Evolutionary conservation across 768 basidiomycete genomes (phyloP).

Genomic region (Phaffia tasmanica): DNA sequence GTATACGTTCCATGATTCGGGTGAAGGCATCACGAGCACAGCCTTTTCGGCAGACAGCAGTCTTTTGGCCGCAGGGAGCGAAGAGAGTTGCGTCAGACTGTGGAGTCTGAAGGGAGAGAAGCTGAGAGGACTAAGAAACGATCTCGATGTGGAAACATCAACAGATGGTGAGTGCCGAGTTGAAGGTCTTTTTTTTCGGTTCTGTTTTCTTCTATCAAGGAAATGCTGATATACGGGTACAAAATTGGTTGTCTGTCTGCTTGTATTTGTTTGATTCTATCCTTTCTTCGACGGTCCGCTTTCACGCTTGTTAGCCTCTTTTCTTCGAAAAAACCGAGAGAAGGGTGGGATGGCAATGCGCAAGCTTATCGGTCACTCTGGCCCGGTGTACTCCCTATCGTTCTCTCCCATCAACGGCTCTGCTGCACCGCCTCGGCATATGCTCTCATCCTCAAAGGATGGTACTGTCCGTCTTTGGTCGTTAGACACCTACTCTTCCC

Average conservation of each 20-base stretch:
- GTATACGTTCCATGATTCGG: conserved; percentile 86
- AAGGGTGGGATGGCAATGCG: conserved; percentile 73
- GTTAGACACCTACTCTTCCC: conserved; percentile 81
- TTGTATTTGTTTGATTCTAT: neutral
- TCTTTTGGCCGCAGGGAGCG: conserved; percentile 85
- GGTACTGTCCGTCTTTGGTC: conserved; percentile 88
- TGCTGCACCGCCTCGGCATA: conserved; percentile 67
- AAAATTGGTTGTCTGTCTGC: neutral
- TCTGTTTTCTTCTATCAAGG: neutral
- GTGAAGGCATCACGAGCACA: conserved; percentile 79
- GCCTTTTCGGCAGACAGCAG: conserved; percentile 84
- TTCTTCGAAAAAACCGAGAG: conserved; percentile 58
- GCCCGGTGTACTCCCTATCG: conserved; percentile 84
- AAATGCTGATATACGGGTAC: neutral
- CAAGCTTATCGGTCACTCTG: conserved; percentile 95
- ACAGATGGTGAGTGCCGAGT: conserved; percentile 54
- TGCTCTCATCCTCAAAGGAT: conserved; percentile 87
- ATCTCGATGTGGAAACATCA: conserved; percentile 55
- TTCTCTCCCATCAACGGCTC: conserved; percentile 89
- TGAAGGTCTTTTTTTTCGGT: neutral
- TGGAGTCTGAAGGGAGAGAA: conserved; percentile 94
- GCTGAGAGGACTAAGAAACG: conserved; percentile 61
- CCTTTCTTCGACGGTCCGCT: no score
- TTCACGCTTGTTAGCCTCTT: conserved; percentile 42
- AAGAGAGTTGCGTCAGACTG: conserved; percentile 85